phyloP scores from a whole-genome alignment of 805 yeast genomes.

The Cyberlindnera euphorbiae region DNA sequence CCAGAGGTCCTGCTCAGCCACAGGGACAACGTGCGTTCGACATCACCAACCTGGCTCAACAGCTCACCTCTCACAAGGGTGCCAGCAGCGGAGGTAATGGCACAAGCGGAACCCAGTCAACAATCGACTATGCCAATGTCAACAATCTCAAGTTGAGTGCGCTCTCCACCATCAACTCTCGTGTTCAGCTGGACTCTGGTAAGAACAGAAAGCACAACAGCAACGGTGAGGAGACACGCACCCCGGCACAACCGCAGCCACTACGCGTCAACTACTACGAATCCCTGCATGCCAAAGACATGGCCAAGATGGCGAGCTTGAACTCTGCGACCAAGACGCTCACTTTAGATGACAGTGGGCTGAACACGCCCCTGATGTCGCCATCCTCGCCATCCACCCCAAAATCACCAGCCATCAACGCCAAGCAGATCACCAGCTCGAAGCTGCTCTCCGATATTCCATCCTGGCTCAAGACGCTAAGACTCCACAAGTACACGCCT shows the following conservation, averaged over 20 bases:
- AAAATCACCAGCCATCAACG: constrained; percentile 43
- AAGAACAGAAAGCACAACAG: constrained; percentile 25
- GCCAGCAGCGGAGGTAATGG: constrained; percentile 1
- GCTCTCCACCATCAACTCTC: constrained; percentile 55
- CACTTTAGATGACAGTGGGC: constrained; percentile 9
- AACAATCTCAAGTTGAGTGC: constrained; percentile 62
- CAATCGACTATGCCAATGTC: constrained; percentile 18
- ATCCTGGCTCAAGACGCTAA: constrained; percentile 82
- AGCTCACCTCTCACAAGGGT: constrained; percentile 19
- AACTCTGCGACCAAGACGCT: constrained; percentile 20
- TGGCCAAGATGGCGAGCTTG: constrained; percentile 19
- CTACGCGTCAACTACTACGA: constrained; percentile 24
- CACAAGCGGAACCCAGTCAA: too few species aligned
- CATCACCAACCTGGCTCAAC: constrained; percentile 27
- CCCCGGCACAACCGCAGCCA: constrained; percentile 6
- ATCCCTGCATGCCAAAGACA: constrained; percentile 8
- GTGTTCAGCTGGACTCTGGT: constrained; percentile 38
- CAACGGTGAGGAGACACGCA: constrained; percentile 15
- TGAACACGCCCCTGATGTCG: too few species aligned
- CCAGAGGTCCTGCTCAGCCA: too few species aligned
- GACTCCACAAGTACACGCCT: constrained; percentile 92
- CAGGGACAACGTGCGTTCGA: constrained; percentile 18
- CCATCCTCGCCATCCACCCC: too few species aligned
- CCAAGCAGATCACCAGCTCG: constrained; percentile 46
- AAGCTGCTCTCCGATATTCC: constrained; percentile 73